A percentile compares a stretch with the other conserved stretches of the same genome.
Conservation (phyloP, 352 stramenopile species). For the Globisporangium alternatum region DNA sequence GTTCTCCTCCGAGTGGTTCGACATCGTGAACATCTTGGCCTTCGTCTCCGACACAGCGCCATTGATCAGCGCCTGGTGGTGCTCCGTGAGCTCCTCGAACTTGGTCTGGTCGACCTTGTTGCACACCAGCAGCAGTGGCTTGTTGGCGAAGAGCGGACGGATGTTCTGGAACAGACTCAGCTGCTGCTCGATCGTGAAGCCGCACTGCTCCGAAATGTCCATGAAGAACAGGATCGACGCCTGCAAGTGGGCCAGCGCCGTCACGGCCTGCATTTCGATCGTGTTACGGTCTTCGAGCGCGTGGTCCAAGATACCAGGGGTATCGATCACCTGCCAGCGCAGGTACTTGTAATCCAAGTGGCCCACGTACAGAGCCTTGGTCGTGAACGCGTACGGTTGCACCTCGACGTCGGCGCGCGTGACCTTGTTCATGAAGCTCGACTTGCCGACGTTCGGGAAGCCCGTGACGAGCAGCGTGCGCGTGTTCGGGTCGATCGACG, state of each 20-base stretch:
- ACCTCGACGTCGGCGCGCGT: conserved; percentile 99
- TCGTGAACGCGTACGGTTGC: conserved; percentile 99
- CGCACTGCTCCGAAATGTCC: conserved; percentile 99
- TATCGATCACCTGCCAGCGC: conserved; percentile 99
- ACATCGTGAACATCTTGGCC: conserved; percentile 97
- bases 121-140: conserved; percentile 97
- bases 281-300: conserved; percentile 99
- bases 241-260: conserved; percentile 98
- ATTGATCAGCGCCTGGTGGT: conserved; percentile 85
- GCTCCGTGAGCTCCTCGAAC: conserved; percentile 86
- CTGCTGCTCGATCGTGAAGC: conserved; percentile 98
- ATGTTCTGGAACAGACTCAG: conserved; percentile 97
- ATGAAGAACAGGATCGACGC: conserved; percentile 99
- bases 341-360: conserved; percentile 99
- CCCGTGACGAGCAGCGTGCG: conserved; percentile 98
- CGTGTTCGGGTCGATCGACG: conserved; percentile 98
- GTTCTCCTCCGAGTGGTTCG: conserved; percentile 97
- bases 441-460: conserved; percentile 99
- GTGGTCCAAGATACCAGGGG: conserved; percentile 99
- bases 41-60: conserved; percentile 64
- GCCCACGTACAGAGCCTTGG: conserved; percentile 99
- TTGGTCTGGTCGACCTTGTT: conserved; percentile 99
- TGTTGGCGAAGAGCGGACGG: conserved; percentile 98
- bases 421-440: conserved; percentile 99
- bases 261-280: conserved; percentile 99